Percentiles rank a stretch among this genome's conserved stretches.
These are phyloP conservation scores for Lonicera japonica DNA, from an alignment of 129 eudicot genomes.

Conservation along the genomic window DNA sequence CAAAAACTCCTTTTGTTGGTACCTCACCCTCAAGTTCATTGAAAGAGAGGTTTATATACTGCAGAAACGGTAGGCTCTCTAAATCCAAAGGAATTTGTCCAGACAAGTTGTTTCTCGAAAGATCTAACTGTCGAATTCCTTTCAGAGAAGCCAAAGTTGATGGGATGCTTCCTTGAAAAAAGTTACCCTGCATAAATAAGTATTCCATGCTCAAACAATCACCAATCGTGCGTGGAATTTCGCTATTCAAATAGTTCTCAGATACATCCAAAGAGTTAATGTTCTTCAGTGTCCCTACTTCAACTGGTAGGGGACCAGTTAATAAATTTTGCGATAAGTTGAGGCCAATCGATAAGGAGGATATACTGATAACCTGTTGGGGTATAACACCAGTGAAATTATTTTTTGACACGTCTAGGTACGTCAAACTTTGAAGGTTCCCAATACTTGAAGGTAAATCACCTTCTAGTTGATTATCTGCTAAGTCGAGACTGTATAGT, in stretches of 20 bases:
- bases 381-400: slow-evolving; percentile 15
- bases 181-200: slow-evolving; percentile 9
- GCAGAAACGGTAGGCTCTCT: background rate
- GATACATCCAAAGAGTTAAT: slow-evolving; percentile 9
- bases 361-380: slow-evolving; percentile 1
- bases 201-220: slow-evolving; percentile 3
- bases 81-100: slow-evolving; percentile 18
- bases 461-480: slow-evolving; percentile 6
- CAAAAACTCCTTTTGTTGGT: slow-evolving; percentile 13
- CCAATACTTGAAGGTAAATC: slow-evolving; percentile 10
- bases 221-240: slow-evolving; percentile 8
- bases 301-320: slow-evolving; percentile 10
- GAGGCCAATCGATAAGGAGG: background rate
- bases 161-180: slow-evolving; percentile 18
- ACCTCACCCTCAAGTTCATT: slow-evolving; percentile 20
- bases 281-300: slow-evolving; percentile 10
- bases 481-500: background rate
- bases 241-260: slow-evolving; percentile 15
- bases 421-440: background rate
- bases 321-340: slow-evolving; percentile 4
- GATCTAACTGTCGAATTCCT: slow-evolving; percentile 16
- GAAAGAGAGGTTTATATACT: slow-evolving; percentile 8
- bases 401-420: background rate
- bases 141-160: slow-evolving; percentile 1
- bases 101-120: slow-evolving; percentile 19